Evolutionary conservation across 352 stramenopile species (phyloP).

Genomic region (Globisporangium emineosum): DNA sequence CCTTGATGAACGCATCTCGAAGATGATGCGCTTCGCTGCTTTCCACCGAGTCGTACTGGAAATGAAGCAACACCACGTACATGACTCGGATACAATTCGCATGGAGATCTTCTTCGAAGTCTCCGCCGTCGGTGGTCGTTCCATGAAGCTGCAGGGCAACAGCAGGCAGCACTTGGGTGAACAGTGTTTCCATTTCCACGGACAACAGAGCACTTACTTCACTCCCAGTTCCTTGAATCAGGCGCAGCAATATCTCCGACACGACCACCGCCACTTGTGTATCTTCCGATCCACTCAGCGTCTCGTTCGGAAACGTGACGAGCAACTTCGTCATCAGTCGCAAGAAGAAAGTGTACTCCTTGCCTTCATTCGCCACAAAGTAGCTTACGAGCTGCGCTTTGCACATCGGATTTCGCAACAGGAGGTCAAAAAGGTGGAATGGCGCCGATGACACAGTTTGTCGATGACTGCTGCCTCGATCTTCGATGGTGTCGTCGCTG

Average conservation of each 20-base stretch:
- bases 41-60: conserved; percentile 25
- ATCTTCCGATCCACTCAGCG: conserved; percentile 22
- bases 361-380: conserved; percentile 54
- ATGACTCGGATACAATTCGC: conserved; percentile 53
- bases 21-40: conserved; percentile 19
- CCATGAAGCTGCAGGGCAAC: conserved; percentile 30
- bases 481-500: conserved; percentile 22
- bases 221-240: conserved; percentile 40
- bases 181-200: conserved; percentile 42
- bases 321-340: conserved; percentile 65
- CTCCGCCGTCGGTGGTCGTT: neutral
- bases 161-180: conserved; percentile 48
- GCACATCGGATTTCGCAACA: conserved; percentile 51
- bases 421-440: conserved; percentile 45
- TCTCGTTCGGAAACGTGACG: conserved; percentile 42
- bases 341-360: conserved; percentile 69
- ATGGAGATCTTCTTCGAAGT: conserved; percentile 23
- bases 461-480: conserved; percentile 15
- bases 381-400: conserved; percentile 48
- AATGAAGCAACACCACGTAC: conserved; percentile 48
- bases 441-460: conserved; percentile 36
- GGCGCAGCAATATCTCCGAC: conserved; percentile 34
- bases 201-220: conserved; percentile 40
- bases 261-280: conserved; percentile 35
- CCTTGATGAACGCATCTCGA: conserved; percentile 37